phyloP scores from a whole-genome alignment of 176 grass and related monocot genomes.

The Rhipidocladum racemiflorum region DNA sequence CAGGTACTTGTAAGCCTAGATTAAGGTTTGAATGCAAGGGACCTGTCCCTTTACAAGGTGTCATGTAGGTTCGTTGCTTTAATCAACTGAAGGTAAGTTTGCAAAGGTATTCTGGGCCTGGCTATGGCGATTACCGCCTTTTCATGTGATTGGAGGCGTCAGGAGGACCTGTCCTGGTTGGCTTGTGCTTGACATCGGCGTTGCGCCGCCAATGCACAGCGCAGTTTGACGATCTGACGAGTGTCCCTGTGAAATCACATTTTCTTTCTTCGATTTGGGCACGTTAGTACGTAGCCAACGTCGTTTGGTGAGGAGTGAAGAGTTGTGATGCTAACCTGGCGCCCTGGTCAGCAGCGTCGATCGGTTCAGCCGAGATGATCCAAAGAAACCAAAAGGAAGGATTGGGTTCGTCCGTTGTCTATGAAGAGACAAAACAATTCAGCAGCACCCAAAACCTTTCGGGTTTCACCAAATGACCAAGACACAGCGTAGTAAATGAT shows the following conservation, averaged over 20 bases:
- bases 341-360: neutral
- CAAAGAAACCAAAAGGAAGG: neutral
- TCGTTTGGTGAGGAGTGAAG: conserved; percentile 19
- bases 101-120: neutral
- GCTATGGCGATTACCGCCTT: neutral
- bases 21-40: neutral
- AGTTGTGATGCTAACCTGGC: neutral
- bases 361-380: neutral
- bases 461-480: neutral
- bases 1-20: neutral
- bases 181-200: neutral
- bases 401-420: neutral
- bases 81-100: neutral
- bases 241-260: neutral
- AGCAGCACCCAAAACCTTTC: neutral
- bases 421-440: neutral
- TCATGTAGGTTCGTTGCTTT: conserved; percentile 16
- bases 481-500: too few species aligned
- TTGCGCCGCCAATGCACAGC: neutral
- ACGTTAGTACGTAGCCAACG: neutral
- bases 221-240: neutral
- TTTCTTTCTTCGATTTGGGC: neutral
- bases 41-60: conserved; percentile 1
- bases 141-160: neutral
- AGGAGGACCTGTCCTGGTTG: neutral